phyloP scores from a whole-genome alignment of 108 stramenopile species.

The Cyclotella kingstonii region DNA sequence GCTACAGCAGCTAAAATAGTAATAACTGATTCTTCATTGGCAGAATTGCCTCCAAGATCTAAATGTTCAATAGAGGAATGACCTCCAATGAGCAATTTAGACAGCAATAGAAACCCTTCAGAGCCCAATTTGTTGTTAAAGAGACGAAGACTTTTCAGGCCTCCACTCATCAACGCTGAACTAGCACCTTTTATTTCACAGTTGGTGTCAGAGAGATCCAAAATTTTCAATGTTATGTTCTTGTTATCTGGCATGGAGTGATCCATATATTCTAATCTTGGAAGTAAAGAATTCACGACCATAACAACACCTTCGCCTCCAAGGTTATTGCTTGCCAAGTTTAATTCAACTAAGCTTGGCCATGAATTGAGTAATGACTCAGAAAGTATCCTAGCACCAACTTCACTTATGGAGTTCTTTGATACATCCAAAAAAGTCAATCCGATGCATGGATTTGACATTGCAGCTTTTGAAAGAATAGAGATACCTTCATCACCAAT shows the following conservation, averaged over 20 bases:
- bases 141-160: constrained; percentile 48
- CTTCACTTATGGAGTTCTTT: constrained; percentile 39
- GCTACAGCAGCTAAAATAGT: constrained; percentile 45
- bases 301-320: constrained; percentile 32
- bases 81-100: constrained; percentile 43
- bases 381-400: constrained; percentile 33
- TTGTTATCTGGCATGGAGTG: background rate
- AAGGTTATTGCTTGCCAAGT: constrained; percentile 44
- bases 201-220: constrained; percentile 60
- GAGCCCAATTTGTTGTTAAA: constrained; percentile 68
- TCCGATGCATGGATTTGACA: constrained; percentile 14
- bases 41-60: constrained; percentile 74
- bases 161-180: constrained; percentile 31
- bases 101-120: constrained; percentile 51
- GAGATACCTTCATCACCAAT: constrained; percentile 51
- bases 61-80: constrained; percentile 57
- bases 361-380: constrained; percentile 21
- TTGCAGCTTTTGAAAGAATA: constrained; percentile 23
- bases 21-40: constrained; percentile 52
- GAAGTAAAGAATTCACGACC: constrained; percentile 15
- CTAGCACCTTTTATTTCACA: constrained; percentile 57
- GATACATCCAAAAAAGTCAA: constrained; percentile 48
- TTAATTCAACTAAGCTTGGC: constrained; percentile 43
- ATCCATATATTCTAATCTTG: too few species aligned
- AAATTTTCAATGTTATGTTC: constrained; percentile 25